Conservation (phyloP, 805 yeast genomes). For the Pachysolen tannophilus region DNA sequence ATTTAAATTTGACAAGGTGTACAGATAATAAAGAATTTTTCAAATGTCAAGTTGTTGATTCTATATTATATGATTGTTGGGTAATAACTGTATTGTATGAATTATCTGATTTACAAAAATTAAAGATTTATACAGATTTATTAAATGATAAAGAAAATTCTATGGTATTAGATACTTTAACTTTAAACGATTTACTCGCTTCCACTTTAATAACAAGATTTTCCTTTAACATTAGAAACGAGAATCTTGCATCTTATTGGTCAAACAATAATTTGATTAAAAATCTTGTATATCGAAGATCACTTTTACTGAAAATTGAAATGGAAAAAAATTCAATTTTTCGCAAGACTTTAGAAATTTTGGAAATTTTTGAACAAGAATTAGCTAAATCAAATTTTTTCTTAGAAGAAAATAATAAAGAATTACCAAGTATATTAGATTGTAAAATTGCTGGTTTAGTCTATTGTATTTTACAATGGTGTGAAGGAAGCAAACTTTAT, state of each 20-base stretch:
- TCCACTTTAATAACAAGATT: constrained; percentile 3
- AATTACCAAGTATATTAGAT: constrained; percentile 7
- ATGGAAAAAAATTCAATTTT: neutral
- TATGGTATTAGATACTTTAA: neutral
- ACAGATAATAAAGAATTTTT: constrained; percentile 23
- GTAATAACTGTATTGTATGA: constrained; percentile 23
- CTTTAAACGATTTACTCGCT: neutral
- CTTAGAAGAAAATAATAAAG: constrained; percentile 2
- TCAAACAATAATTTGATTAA: neutral
- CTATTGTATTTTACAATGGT: constrained; percentile 2
- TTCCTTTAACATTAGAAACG: constrained; percentile 5
- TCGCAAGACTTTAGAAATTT: neutral
- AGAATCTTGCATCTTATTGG: neutral
- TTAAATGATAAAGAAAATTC: neutral
- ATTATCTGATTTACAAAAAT: constrained; percentile 3
- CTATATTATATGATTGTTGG: constrained; percentile 44
- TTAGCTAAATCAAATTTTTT: no score
- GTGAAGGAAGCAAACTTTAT: no score
- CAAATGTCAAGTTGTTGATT: constrained; percentile 35
- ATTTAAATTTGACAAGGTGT: constrained; percentile 25
- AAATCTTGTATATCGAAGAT: no score
- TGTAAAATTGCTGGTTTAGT: constrained; percentile 7
- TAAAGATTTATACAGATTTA: neutral
- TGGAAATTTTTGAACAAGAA: neutral
- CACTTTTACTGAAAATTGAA: no score